These are phyloP conservation scores for Rhynchosporium agropyri DNA, from an alignment of 2,329 filamentous ascomycete species.

Conservation along the genomic window DNA sequence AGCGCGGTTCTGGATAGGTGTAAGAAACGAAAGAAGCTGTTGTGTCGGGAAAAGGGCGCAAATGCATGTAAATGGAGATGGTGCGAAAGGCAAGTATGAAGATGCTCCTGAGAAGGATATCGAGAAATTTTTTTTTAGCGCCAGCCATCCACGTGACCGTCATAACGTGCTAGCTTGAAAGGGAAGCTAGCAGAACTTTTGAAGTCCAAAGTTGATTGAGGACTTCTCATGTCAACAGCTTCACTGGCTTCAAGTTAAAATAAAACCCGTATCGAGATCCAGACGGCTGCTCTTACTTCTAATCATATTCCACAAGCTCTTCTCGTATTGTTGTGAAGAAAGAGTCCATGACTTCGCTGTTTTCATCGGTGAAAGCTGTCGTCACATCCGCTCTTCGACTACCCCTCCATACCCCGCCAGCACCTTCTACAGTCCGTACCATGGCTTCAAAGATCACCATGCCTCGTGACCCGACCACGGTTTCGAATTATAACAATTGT, in stretches of 20 bases:
- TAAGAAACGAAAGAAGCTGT: background rate
- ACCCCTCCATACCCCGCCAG: constrained; percentile 12
- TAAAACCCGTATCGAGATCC: background rate
- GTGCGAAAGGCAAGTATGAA: background rate
- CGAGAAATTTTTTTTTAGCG: constrained; percentile 4
- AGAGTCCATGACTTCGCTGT: constrained; percentile 31
- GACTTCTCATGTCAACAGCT: no score
- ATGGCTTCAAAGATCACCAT: constrained; percentile 33
- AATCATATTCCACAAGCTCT: background rate
- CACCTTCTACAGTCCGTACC: constrained; percentile 21
- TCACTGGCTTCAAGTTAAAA: no score
- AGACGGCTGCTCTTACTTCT: constrained; percentile 1
- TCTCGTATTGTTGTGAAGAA: no score
- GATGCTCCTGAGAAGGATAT: background rate
- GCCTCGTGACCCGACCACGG: constrained; percentile 79
- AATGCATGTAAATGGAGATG: background rate
- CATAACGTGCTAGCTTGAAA: constrained; percentile 1
- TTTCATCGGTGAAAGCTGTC: constrained; percentile 27
- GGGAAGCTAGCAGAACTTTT: constrained; percentile 10
- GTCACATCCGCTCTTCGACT: constrained; percentile 29
- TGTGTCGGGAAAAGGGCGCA: background rate
- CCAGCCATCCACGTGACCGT: constrained; percentile 1
- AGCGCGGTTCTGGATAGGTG: no score
- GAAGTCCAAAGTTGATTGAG: background rate
- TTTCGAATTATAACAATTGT: constrained; percentile 89